These are phyloP conservation scores for Sarocladium kiliense DNA, from an alignment of 2,329 filamentous ascomycete genomes.

Conservation along the genomic window DNA sequence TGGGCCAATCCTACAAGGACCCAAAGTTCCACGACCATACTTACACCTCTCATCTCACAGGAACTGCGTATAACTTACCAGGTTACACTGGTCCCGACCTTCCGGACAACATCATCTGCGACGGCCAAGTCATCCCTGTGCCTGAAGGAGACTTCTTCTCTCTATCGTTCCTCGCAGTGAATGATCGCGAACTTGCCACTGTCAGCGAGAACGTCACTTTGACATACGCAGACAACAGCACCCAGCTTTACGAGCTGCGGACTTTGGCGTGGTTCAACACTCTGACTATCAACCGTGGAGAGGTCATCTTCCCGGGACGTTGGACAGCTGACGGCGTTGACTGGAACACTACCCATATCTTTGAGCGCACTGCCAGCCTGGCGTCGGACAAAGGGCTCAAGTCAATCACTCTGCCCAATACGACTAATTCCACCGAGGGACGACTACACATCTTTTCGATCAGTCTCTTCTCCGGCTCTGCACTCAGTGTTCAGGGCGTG, in stretches of 20 bases:
- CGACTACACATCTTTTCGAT: too few relatives aligned
- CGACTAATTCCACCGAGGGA: too few relatives aligned
- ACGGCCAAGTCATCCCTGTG: slow-evolving; percentile 31
- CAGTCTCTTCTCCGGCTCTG: too few relatives aligned
- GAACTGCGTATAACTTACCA: slow-evolving; percentile 35
- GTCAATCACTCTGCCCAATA: slow-evolving; percentile 36
- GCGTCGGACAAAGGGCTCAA: slow-evolving; percentile 29
- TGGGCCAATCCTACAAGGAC: slow-evolving; percentile 36
- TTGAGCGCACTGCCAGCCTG: slow-evolving; percentile 35
- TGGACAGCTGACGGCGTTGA: slow-evolving; percentile 33
- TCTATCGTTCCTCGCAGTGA: slow-evolving; percentile 35
- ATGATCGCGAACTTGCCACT: slow-evolving; percentile 32
- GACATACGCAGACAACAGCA: slow-evolving; percentile 33
- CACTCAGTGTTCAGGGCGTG: too few relatives aligned
- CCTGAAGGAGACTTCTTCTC: slow-evolving; percentile 30
- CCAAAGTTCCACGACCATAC: slow-evolving; percentile 23
- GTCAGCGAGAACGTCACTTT: slow-evolving; percentile 35
- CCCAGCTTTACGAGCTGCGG: slow-evolving; percentile 34
- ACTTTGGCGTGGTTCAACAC: slow-evolving; percentile 36
- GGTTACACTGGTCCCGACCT: slow-evolving; percentile 27
- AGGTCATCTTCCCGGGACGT: slow-evolving; percentile 36
- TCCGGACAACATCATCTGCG: slow-evolving; percentile 38
- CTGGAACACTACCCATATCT: slow-evolving; percentile 38
- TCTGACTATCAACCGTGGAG: slow-evolving; percentile 38
- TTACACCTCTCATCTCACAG: slow-evolving; percentile 29